Evolutionary conservation across 352 stramenopile species (phyloP).

Genomic region (Pythium scleroteichum): DNA sequence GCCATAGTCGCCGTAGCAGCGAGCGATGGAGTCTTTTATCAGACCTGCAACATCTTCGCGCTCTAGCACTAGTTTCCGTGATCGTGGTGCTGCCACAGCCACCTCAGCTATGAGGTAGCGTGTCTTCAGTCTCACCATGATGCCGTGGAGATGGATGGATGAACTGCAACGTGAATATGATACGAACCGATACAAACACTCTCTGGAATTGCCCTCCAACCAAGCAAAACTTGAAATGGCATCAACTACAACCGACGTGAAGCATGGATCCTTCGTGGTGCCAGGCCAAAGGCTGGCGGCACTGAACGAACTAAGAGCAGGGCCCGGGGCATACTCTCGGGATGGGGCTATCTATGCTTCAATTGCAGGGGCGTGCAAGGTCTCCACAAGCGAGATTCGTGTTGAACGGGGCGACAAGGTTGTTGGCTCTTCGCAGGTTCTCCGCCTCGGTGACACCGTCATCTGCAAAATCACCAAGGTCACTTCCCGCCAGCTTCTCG

Average conservation of each 20-base stretch:
- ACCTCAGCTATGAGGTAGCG: conserved; percentile 72
- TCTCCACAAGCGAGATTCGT: conserved; percentile 43
- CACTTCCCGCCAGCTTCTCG: conserved; percentile 68
- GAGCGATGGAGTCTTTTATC: conserved; percentile 66
- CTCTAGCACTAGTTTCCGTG: conserved; percentile 49
- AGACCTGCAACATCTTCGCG: conserved; percentile 56
- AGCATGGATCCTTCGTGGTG: conserved; percentile 37
- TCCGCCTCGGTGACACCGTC: conserved; percentile 65
- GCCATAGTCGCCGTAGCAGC: conserved; percentile 71
- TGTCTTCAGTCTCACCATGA: conserved; percentile 80
- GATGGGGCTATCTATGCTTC: conserved; percentile 74
- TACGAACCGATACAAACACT: conserved; percentile 7
- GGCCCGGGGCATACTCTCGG: conserved; percentile 52
- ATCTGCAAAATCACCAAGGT: conserved; percentile 71
- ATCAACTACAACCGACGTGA: conserved; percentile 26
- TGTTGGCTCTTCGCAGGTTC: conserved; percentile 69
- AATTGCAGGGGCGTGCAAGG: conserved; percentile 49
- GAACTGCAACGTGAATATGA: conserved; percentile 1
- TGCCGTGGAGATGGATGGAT: background rate
- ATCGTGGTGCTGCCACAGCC: conserved; percentile 22
- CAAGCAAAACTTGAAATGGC: conserved; percentile 4
- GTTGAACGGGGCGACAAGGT: conserved; percentile 53
- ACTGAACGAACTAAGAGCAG: conserved; percentile 40
- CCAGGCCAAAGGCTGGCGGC: conserved; percentile 58
- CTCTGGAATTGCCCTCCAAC: conserved; percentile 3